Percentiles rank a stretch among this genome's conserved stretches.
These are phyloP conservation scores for Fusarium poae DNA, from an alignment of 2,329 filamentous ascomycete genomes.

Conservation along the genomic window DNA sequence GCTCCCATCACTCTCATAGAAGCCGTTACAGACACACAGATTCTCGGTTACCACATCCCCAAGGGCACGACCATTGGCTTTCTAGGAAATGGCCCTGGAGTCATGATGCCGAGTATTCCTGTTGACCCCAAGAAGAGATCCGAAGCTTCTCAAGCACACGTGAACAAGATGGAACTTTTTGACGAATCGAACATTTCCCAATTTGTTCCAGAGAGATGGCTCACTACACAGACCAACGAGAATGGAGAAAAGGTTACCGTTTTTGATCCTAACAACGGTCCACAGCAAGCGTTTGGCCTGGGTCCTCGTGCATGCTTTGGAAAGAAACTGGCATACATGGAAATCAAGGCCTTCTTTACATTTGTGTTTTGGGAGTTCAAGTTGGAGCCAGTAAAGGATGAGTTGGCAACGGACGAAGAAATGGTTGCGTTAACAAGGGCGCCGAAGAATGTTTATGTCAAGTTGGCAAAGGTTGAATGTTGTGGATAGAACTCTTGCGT, in stretches of 20 bases:
- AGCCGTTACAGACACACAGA: constrained; percentile 50
- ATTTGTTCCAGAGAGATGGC: constrained; percentile 57
- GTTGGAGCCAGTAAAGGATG: constrained; percentile 3
- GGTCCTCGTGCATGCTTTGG: constrained; percentile 42
- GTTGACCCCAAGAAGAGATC: constrained; percentile 32
- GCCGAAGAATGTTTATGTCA: constrained; percentile 30
- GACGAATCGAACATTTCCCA: constrained; percentile 44
- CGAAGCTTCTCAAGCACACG: constrained; percentile 1
- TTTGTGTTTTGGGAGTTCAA: constrained; percentile 29
- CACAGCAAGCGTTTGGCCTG: constrained; percentile 36
- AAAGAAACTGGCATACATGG: constrained; percentile 36
- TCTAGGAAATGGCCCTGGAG: constrained; percentile 45
- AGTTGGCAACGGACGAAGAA: constrained; percentile 25
- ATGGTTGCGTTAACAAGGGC: constrained; percentile 19
- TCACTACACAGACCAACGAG: constrained; percentile 29
- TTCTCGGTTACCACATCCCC: constrained; percentile 53
- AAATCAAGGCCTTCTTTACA: constrained; percentile 25
- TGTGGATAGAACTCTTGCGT: neutral
- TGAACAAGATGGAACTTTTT: constrained; percentile 24
- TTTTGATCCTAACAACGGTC: constrained; percentile 34
- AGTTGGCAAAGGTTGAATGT: neutral
- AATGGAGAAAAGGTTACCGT: constrained; percentile 8
- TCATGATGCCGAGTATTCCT: constrained; percentile 42
- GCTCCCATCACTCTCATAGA: constrained; percentile 48
- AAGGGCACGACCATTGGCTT: constrained; percentile 52